Base-by-base conservation (phyloP, 2,329 filamentous ascomycete genomes). In the Scolecobasidium constrictum region DNA sequence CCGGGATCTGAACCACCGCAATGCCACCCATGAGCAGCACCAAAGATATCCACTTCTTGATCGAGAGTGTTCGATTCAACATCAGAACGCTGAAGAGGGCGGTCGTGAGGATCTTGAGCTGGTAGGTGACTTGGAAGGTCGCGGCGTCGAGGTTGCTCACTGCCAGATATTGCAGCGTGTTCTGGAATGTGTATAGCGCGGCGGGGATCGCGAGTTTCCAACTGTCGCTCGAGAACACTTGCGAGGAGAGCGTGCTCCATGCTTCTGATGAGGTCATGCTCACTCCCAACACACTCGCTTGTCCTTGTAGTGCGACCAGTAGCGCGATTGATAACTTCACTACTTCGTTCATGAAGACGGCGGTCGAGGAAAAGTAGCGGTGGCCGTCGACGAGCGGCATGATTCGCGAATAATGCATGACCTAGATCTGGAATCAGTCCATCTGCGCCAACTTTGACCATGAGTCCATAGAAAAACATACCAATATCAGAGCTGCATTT, bases 131-230 rank as follows among this genome's bases (percentile, higher is more conserved):
- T 61, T 95, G 88, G 57, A 95, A 96, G 42, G 90, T 87, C 4
- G 92, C 86, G 0, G 90, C 84, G 54, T 94, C 86, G 53, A 96
- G 63, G 52, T 96, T 95, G 47, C 85, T 86, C 9, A 95, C 78
- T 2, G 86, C 90, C 41, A 93, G 75, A 56, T 95, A 98, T 60
- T 95, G 86, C 42, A 96, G 66, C n/a, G 84, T 83, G 56, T 95
- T 96, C 55, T 95, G 86, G 20, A 95, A 60, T 0, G 90, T 94
- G 58, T 94, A 96, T 2, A 96, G 70, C 4, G 78, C 73, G 3
- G 90, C 92, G 0, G 90, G 92, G 34, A 96, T 79, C 6, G 86
- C 86, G 49, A 98, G 67, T 62, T 94, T 94, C 90, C 90, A 96
- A 51, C 87, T 87, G 57, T 96, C 92, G 7, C 83, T 81, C 0